Conservation (phyloP, 345 rosid genomes). For the Xanthoceras sorbifolium region DNA sequence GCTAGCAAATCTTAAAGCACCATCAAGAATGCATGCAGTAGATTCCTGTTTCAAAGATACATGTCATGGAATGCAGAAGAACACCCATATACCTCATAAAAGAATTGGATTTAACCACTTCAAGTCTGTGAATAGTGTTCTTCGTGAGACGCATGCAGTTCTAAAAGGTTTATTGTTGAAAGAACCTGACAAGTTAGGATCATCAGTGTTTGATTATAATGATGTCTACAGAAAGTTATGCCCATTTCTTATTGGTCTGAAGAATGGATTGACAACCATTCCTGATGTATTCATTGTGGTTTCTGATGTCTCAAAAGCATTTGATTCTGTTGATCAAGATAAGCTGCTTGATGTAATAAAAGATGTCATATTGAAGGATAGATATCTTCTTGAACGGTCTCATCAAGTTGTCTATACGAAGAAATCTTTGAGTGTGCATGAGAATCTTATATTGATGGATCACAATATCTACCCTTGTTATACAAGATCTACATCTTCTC, state of each 20-base stretch:
- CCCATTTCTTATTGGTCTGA: constrained; percentile 56
- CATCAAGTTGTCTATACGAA: constrained; percentile 50
- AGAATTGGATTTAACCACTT: constrained; percentile 22
- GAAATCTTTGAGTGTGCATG: constrained; percentile 48
- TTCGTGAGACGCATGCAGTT: constrained; percentile 68
- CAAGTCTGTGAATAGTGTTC: constrained; percentile 52
- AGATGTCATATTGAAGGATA: constrained; percentile 48
- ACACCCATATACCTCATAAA: not conserved
- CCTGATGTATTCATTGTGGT: constrained; percentile 62
- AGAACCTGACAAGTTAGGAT: constrained; percentile 68
- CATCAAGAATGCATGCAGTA: constrained; percentile 39
- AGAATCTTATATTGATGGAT: constrained; percentile 36
- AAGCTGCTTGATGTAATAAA: constrained; percentile 58
- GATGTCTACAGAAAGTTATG: constrained; percentile 71
- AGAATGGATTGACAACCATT: constrained; percentile 40
- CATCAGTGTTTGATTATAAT: constrained; percentile 83
- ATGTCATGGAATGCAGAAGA: constrained; percentile 18
- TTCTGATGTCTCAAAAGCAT: constrained; percentile 85
- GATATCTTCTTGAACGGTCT: constrained; percentile 47
- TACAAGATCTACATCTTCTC: constrained; percentile 42
- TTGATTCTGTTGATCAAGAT: constrained; percentile 76
- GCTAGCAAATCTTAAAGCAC: constrained; percentile 65
- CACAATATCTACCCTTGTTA: constrained; percentile 17
- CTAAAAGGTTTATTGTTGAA: constrained; percentile 66
- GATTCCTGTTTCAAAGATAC: constrained; percentile 20